phyloP scores from a whole-genome alignment of 2,329 filamentous ascomycete genomes.

The Colletotrichum sansevieriae region DNA sequence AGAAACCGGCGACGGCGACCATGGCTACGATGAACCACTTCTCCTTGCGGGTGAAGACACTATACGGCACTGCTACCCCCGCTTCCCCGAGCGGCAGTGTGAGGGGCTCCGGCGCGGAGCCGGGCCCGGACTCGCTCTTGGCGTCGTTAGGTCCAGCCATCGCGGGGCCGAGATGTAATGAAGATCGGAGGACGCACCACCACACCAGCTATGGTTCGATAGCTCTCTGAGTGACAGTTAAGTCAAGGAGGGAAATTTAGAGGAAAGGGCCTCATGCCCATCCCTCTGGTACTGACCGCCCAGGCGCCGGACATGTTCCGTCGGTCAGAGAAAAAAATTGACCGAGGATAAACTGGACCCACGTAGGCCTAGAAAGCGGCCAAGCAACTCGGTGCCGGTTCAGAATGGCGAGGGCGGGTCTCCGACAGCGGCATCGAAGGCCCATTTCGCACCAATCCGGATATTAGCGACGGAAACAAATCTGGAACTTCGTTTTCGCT shows the following conservation, averaged over 20 bases:
- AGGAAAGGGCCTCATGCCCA: no score
- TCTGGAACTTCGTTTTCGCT: neutral
- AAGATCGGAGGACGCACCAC: no score
- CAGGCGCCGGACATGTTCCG: no score
- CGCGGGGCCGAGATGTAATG: neutral
- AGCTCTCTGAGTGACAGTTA: no score
- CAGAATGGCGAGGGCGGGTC: neutral
- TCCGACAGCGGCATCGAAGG: constrained; percentile 22
- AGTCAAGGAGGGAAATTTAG: no score
- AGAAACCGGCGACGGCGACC: constrained; percentile 47
- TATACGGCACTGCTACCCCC: constrained; percentile 39
- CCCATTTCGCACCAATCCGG: neutral
- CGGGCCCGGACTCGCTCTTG: constrained; percentile 12
- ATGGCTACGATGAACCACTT: constrained; percentile 47
- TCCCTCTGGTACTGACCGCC: no score
- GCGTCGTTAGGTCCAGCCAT: constrained; percentile 28
- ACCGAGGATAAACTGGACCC: no score
- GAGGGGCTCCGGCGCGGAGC: constrained; percentile 25
- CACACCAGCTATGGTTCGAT: no score
- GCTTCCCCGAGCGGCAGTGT: constrained; percentile 17
- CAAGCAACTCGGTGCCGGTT: no score
- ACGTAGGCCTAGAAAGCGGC: no score
- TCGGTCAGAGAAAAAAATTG: no score
- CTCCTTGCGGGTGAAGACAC: constrained; percentile 45
- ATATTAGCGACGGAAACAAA: neutral